These are phyloP conservation scores for Macaranga tanarius DNA, from an alignment of 441 rosid genomes.

Conservation along the genomic window DNA sequence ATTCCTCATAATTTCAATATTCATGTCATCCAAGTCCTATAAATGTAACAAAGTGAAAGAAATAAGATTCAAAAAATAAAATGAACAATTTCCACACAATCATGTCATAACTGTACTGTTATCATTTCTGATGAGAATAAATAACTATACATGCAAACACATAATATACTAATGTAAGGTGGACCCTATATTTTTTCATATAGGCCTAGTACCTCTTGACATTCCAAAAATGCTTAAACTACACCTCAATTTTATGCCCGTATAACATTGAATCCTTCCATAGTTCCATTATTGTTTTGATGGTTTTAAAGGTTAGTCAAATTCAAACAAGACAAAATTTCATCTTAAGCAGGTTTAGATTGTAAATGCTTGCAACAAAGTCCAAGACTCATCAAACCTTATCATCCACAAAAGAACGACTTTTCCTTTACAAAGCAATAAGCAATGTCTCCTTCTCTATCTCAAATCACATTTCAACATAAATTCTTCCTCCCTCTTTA, in stretches of 20 bases:
- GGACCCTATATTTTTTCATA: too few relatives aligned
- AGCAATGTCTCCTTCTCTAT: not conserved
- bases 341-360: too few relatives aligned
- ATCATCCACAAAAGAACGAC: too few relatives aligned
- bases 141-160: not conserved
- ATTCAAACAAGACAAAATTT: too few relatives aligned
- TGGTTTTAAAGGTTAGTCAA: too few relatives aligned
- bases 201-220: not conserved
- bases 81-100: not conserved
- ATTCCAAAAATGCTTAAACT: not conserved
- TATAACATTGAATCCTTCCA: too few relatives aligned
- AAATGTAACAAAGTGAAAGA: conserved; percentile 3
- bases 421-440: too few relatives aligned
- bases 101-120: not conserved
- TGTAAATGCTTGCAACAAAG: too few relatives aligned
- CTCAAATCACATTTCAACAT: not conserved
- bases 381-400: too few relatives aligned
- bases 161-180: not conserved
- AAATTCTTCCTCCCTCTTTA: not conserved
- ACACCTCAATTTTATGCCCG: too few relatives aligned
- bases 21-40: conserved; percentile 99
- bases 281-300: too few relatives aligned
- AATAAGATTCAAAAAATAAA: conserved; percentile 7
- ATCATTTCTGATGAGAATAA: not conserved
- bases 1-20: conserved; percentile 98